phyloP scores from a whole-genome alignment of 2,329 filamentous ascomycete genomes.

The Aspergillus proliferans region DNA sequence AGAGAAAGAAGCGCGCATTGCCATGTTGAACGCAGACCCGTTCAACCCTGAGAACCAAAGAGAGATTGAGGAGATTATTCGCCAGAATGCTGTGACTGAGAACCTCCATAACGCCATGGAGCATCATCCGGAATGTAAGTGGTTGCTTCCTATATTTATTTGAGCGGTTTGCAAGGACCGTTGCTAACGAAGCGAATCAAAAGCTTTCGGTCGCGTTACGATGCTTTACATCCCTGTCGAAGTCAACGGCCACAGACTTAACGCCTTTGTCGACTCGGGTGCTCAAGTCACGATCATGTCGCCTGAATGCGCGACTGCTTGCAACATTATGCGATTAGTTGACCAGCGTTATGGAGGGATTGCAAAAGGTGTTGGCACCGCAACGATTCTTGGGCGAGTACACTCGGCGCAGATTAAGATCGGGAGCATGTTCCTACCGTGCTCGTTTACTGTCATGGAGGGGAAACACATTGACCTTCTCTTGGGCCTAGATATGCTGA shows the following conservation, averaged over 20 bases:
- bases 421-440: slow-evolving; percentile 77
- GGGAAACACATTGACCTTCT: slow-evolving; percentile 93
- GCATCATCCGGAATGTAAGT: slow-evolving; percentile 87
- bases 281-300: slow-evolving; percentile 99
- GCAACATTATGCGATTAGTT: slow-evolving; percentile 92
- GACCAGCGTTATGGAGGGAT: slow-evolving; percentile 89
- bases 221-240: slow-evolving; percentile 96
- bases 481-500: slow-evolving; percentile 92
- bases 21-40: slow-evolving; percentile 81
- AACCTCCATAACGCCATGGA: slow-evolving; percentile 96
- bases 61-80: slow-evolving; percentile 94
- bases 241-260: slow-evolving; percentile 86
- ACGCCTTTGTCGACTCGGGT: slow-evolving; percentile 94
- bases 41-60: slow-evolving; percentile 88
- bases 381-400: slow-evolving; percentile 87
- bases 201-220: slow-evolving; percentile 88
- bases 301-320: slow-evolving; percentile 79
- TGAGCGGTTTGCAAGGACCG: not conserved
- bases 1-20: slow-evolving; percentile 76
- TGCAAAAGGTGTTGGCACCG: slow-evolving; percentile 88
- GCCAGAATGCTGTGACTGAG: slow-evolving; percentile 87
- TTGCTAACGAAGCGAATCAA: slow-evolving; percentile 3
- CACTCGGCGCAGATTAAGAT: slow-evolving; percentile 95
- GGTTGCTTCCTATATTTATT: not conserved
- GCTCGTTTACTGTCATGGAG: slow-evolving; percentile 99